Conservation (phyloP, 768 basidiomycete species). For the Pseudohyphozyma bogoriensis region DNA sequence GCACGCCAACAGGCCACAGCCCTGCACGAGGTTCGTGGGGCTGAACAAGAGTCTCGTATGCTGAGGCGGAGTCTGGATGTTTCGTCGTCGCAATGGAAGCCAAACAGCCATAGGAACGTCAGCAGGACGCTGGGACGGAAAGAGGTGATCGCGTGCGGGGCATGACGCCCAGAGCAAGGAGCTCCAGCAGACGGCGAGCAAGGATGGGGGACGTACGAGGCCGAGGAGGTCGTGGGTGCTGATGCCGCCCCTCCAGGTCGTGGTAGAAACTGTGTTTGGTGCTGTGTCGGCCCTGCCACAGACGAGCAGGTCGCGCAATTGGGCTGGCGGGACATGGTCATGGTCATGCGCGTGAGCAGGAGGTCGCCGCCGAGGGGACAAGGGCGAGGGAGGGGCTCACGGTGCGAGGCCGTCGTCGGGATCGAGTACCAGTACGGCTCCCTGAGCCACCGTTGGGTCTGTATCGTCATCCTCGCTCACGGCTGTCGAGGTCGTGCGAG, state of each 20-base stretch:
- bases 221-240: slow-evolving; percentile 12
- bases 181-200: no score
- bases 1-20: slow-evolving; percentile 25
- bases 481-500: neutral
- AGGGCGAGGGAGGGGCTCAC: no score
- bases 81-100: no score
- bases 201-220: neutral
- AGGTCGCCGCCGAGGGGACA: no score
- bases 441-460: no score
- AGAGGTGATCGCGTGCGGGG: no score
- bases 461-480: no score
- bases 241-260: slow-evolving; percentile 17
- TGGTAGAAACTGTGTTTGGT: slow-evolving; percentile 3
- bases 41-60: slow-evolving; percentile 24
- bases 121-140: neutral
- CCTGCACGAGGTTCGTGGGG: slow-evolving; percentile 16
- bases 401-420: no score
- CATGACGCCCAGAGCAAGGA: no score
- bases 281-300: neutral
- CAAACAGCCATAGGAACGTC: neutral
- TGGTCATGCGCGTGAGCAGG: no score
- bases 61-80: neutral
- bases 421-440: no score
- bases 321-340: slow-evolving; percentile 5
- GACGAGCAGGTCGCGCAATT: slow-evolving; percentile 23